Evolutionary conservation across 805 yeast genomes (phyloP), one percentile per base, ranked within the genome.

Genomic region (Grigorovia yakushimaensis): DNA sequence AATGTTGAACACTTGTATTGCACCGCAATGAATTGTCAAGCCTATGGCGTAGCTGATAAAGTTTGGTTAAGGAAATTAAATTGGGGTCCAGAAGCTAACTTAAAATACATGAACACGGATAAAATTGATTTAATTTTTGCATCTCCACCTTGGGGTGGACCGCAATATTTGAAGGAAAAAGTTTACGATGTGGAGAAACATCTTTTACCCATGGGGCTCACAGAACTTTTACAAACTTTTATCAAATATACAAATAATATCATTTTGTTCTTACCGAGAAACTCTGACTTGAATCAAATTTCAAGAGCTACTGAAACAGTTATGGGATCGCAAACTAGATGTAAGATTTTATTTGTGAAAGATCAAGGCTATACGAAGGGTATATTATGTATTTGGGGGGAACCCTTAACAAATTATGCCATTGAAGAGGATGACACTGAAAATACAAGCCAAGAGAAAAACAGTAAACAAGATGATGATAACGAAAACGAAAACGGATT

Each of bases 71-170:
- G 59, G 39, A 63, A 54, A 27, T 79, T 78, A 2, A 81, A 79
- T 50, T 82, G 73, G 72, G 19, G 23, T 2, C 8, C 15, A 8
- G 13, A 23, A 1, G 53, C 51, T 33, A 49, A 50, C 1, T 51
- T 51, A 22, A 53, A 59, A 24, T 46, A 50, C 9, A 51, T 55
- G 9, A n/a, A 11, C 4, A 3, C 37, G 3, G 5, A 61, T 4
- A 54, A 54, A 15, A 47, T 57, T 17, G 61, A 62, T 49, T 69
- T 81, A 44, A 71, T 78, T 9, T 85, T 83, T 65, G 73, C 79
- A n/a, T 82, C 91, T 1, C 94, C 94, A 1, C 94, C 94, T 0
- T 86, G 94, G 95, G 94, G 93, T 33, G 95, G 95, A 0, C 84
- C 87, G 0, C 59, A 64, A 2, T 86, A 85, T 61, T 64, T 67